phyloP scores from a whole-genome alignment of 345 rosid species.

The Eucalyptus curtisii region DNA sequence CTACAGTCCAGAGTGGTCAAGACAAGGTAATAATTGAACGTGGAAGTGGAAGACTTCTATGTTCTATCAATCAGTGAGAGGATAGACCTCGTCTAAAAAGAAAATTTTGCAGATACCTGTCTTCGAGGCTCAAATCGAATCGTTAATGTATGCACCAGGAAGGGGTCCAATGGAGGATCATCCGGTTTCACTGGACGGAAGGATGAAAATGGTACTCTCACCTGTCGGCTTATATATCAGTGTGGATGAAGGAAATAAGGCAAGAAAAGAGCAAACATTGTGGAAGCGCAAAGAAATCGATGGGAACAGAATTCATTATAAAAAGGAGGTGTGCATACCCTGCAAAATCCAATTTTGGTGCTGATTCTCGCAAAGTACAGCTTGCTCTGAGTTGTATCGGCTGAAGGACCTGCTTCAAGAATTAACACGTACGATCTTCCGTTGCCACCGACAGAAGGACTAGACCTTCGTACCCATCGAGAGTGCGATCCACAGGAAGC shows the following conservation, averaged over 20 bases:
- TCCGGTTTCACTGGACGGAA: conserved; percentile 93
- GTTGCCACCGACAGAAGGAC: conserved; percentile 96
- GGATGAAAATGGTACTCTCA: conserved; percentile 87
- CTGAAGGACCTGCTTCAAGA: conserved; percentile 96
- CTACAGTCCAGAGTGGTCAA: neutral
- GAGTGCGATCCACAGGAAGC: conserved; percentile 77
- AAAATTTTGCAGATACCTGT: conserved; percentile 34
- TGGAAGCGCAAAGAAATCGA: neutral
- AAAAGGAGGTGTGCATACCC: conserved; percentile 31
- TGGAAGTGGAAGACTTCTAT: neutral
- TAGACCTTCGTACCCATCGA: conserved; percentile 92
- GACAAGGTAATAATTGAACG: neutral
- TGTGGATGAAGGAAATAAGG: neutral
- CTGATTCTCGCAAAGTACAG: conserved; percentile 77
- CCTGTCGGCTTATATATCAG: conserved; percentile 31
- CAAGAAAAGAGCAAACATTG: neutral
- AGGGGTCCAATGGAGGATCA: conserved; percentile 91
- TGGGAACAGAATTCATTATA: neutral
- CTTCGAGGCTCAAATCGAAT: conserved; percentile 96
- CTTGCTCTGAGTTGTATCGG: conserved; percentile 78
- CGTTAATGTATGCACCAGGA: conserved; percentile 82
- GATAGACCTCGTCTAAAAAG: neutral
- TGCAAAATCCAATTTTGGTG: conserved; percentile 88
- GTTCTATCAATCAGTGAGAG: neutral
- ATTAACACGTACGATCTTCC: conserved; percentile 88